These are phyloP conservation scores for Solanum tarapatanum DNA, from an alignment of 257 asterid species.

Conservation along the genomic window DNA sequence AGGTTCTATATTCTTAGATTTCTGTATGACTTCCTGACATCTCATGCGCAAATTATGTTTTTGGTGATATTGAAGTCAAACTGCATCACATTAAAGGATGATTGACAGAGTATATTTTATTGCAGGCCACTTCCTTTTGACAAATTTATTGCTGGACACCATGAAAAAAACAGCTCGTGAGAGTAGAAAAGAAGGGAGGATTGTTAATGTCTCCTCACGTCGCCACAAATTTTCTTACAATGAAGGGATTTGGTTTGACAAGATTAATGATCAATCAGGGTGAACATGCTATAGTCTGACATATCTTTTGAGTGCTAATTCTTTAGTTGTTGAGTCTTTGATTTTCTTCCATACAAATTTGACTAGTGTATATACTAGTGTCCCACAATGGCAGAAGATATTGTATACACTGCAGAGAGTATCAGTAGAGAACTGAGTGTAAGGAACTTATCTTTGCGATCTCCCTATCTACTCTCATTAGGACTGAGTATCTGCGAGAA, in stretches of 20 bases:
- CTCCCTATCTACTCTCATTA: not conserved
- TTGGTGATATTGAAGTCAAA: not conserved
- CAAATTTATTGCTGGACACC: conserved; percentile 53
- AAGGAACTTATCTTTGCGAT: not conserved
- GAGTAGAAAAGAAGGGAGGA: conserved; percentile 67
- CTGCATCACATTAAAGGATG: not conserved
- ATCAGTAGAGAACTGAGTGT: not conserved
- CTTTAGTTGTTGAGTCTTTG: not conserved
- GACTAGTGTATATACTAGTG: not conserved
- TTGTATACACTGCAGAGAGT: not conserved
- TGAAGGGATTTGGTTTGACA: conserved; percentile 61
- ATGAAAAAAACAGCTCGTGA: conserved; percentile 59
- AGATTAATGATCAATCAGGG: conserved; percentile 53
- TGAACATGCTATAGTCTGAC: not conserved
- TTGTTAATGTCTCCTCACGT: conserved; percentile 67
- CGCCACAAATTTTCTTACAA: conserved; percentile 44
- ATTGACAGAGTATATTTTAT: not conserved
- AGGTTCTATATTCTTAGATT: not conserved
- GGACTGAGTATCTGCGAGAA: not conserved
- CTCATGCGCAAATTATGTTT: not conserved
- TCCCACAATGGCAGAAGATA: not conserved
- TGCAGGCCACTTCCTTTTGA: conserved; percentile 86
- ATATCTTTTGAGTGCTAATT: not conserved
- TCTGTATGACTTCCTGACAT: not conserved
- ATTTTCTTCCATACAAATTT: not conserved